Evolutionary conservation across 1,284 basidiomycete genomes (phyloP), one percentile per base, ranked within the genome.

Genomic region (Butyriboletus appendiculatus): DNA sequence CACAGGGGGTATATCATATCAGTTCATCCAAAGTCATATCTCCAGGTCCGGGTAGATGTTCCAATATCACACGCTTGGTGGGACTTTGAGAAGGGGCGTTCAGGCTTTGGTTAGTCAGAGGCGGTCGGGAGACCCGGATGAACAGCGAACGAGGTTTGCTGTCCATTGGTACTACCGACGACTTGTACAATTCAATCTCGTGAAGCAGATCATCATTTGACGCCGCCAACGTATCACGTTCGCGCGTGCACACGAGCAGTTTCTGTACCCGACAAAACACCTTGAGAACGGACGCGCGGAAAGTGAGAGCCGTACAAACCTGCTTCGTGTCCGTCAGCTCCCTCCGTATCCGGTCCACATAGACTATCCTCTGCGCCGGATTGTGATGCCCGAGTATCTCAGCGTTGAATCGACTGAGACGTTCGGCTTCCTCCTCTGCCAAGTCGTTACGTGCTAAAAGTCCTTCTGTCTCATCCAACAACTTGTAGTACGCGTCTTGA

Each of bases 361-460:
- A 90, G 69, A 83, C 75, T 59, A 90, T 88, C 34, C 84, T 78
- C 68, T 90, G 88, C 1, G 84, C 81, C 6, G 88, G 86, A 64
- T 90, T 90, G 30, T 80, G 76, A 63, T 90, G 88, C 0, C 86
- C 80, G 18, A 91, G 70, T 51, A 91, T 89, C 65, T 90, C 82
- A 1, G 88, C 88, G 58, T 92, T 92, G 73, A 90, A 87, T 63
- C 75, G 79, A 65, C 86, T 85, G 33, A 92, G 76, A 16, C 75
- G 75, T 39, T 78, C 71, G 0, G 86, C 82, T 64, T 92, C 89
- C 35, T 83, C 82, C 62, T 92, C 86, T 9, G 88, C 90, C 35
- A 91, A 73, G 37, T 83, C 77, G 55, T 90, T 90, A n/a, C 84
- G 78, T 14, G 83, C 78, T 24, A 88, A 70, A 15, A 91, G 76